These are phyloP conservation scores for Aaosphaeria pasadenensis DNA, from an alignment of 2,329 filamentous ascomycete genomes.

Conservation along the genomic window DNA sequence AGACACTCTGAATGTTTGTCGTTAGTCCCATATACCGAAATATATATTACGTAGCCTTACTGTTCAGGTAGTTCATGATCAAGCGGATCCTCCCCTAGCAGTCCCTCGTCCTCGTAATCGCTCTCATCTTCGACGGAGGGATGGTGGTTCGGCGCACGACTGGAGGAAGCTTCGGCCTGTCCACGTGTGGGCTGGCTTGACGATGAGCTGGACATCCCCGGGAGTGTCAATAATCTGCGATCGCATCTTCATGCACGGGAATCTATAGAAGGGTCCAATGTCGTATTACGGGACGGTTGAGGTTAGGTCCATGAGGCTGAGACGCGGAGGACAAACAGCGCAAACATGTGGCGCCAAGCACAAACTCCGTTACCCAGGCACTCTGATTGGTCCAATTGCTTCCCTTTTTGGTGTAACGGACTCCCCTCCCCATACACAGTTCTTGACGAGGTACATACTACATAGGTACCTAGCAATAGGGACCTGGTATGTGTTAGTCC, in stretches of 20 bases:
- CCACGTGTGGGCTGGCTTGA: constrained; percentile 29
- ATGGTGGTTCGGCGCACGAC: constrained; percentile 35
- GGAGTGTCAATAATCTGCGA: constrained; percentile 21
- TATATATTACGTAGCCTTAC: constrained; percentile 17
- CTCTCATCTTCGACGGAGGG: constrained; percentile 38
- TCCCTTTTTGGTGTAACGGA: too few relatives aligned
- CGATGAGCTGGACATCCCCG: constrained; percentile 40
- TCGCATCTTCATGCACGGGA: constrained; percentile 17
- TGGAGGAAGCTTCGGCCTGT: constrained; percentile 46
- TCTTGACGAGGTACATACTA: too few relatives aligned
- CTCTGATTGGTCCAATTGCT: too few relatives aligned
- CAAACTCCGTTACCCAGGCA: too few relatives aligned
- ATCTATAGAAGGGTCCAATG: neutral
- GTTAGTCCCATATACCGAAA: constrained; percentile 4
- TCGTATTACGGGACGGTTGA: neutral
- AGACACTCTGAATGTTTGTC: constrained; percentile 47
- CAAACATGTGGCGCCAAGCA: neutral
- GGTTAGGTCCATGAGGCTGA: neutral
- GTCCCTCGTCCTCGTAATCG: constrained; percentile 49
- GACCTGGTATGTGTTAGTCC: too few relatives aligned
- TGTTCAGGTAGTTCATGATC: constrained; percentile 47
- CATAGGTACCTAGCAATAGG: too few relatives aligned
- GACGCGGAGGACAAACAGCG: neutral
- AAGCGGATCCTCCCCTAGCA: constrained; percentile 58
- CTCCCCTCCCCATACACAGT: too few relatives aligned